Conservation (phyloP, 306 rosid genomes). For the Mucuna pruriens region DNA sequence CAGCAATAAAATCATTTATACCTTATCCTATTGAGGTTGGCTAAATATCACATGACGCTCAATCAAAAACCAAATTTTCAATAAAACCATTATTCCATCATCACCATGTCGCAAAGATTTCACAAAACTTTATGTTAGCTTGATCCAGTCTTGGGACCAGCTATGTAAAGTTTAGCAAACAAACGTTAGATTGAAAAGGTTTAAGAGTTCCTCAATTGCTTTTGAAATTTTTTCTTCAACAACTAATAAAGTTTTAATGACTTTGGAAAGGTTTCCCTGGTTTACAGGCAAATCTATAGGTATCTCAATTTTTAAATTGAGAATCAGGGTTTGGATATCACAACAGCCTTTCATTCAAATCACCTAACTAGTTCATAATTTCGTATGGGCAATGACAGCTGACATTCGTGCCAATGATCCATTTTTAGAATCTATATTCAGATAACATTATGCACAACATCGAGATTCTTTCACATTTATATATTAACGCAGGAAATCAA, state of each 20-base stretch:
- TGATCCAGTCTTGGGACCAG: neutral
- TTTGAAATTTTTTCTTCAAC: neutral
- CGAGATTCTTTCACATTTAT: neutral
- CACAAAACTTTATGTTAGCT: neutral
- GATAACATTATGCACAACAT: neutral
- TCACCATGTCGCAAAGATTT: neutral
- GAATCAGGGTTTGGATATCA: neutral
- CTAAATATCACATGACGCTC: neutral
- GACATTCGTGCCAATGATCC: neutral
- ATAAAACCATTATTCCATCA: neutral
- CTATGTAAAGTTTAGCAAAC: neutral
- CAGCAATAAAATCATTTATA: neutral
- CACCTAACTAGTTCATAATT: slow-evolving; percentile 7
- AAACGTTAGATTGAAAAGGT: neutral
- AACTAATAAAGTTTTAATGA: neutral
- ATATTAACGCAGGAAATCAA: neutral
- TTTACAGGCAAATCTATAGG: neutral
- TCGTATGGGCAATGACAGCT: neutral
- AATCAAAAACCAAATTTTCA: slow-evolving; percentile 17
- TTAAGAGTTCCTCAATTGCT: neutral
- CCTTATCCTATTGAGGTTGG: neutral
- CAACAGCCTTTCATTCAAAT: neutral
- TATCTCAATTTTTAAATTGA: slow-evolving; percentile 25
- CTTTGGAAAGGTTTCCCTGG: neutral
- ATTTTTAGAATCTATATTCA: neutral